Evolutionary conservation across 371 early-diverging fungal species (phyloP).

Genomic region (Mucor irregularis): DNA sequence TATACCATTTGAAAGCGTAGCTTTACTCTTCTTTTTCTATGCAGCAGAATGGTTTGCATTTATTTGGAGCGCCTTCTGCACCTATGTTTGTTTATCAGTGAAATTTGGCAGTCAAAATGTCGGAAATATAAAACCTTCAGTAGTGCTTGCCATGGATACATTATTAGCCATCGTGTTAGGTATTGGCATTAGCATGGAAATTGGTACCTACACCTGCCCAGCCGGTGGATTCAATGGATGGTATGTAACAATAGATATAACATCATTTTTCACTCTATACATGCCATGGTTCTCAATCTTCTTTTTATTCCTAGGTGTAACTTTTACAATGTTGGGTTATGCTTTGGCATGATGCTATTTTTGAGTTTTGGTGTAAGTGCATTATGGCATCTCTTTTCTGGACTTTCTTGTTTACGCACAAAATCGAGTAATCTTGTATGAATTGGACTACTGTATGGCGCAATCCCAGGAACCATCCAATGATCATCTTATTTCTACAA

Average conservation of each 20-base stretch:
- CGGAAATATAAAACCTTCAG: conserved; percentile 23
- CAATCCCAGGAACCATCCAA: conserved; percentile 28
- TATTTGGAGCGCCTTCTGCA: conserved; percentile 26
- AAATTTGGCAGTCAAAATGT: conserved; percentile 15
- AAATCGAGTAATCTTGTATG: conserved; percentile 18
- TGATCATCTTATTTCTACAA: conserved; percentile 3
- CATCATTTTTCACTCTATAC: too few species aligned
- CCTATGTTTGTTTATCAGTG: conserved; percentile 28
- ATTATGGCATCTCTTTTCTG: conserved; percentile 6
- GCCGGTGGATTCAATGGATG: conserved; percentile 30
- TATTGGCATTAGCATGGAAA: conserved; percentile 21
- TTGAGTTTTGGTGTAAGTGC: conserved; percentile 13
- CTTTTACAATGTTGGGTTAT: conserved; percentile 31
- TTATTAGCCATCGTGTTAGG: conserved; percentile 27
- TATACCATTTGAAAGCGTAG: conserved; percentile 11
- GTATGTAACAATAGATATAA: conserved; percentile 6
- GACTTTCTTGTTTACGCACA: conserved; percentile 8
- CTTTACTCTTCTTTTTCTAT: conserved; percentile 25
- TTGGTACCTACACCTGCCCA: conserved; percentile 27
- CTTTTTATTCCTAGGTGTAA: conserved; percentile 39
- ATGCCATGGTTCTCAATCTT: too few species aligned
- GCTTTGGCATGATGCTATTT: conserved; percentile 24
- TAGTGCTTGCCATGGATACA: conserved; percentile 19
- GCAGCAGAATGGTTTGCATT: conserved; percentile 21
- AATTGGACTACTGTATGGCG: conserved; percentile 19